A percentile compares a stretch with the other conserved stretches of the same genome.
Evolutionary conservation across 306 rosid genomes (phyloP).

Genomic region (Ormosia emarginata): DNA sequence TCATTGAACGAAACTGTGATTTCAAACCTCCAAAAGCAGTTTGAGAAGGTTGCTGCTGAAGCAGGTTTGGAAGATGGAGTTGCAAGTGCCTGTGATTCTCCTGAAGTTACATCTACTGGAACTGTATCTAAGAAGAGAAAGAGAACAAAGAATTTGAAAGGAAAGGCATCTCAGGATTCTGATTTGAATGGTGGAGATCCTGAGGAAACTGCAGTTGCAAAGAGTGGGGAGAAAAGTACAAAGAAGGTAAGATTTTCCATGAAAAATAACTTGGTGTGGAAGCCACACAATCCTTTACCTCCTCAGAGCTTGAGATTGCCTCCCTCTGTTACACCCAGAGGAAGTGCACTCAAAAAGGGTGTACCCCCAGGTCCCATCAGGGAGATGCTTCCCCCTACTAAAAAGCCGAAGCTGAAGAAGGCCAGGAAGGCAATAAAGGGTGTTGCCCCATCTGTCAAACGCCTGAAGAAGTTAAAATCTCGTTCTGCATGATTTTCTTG

Average conservation of each 20-base stretch:
- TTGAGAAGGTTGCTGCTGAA: conserved; percentile 85
- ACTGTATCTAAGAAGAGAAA: conserved; percentile 75
- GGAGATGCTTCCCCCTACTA: conserved; percentile 55
- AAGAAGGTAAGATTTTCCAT: conserved; percentile 90
- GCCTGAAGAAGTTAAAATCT: conserved; percentile 64
- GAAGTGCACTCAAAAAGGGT: conserved; percentile 99
- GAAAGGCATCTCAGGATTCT: conserved; percentile 27
- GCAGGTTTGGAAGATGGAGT: conserved; percentile 54
- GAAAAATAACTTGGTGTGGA: conserved; percentile 94
- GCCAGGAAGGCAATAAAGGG: conserved; percentile 56
- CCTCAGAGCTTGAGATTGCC: conserved; percentile 89
- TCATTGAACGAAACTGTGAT: conserved; percentile 53
- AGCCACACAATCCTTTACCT: conserved; percentile 89
- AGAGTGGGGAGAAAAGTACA: conserved; percentile 66
- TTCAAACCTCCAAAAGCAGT: conserved; percentile 81
- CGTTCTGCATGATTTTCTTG: conserved; percentile 28
- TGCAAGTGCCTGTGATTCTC: conserved; percentile 37
- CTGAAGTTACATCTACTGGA: conserved; percentile 21
- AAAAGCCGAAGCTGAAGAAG: conserved; percentile 64
- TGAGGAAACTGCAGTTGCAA: conserved; percentile 35
- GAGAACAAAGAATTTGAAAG: conserved; percentile 61
- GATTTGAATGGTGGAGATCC: conserved; percentile 36
- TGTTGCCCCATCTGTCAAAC: conserved; percentile 53
- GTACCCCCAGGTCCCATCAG: conserved; percentile 90
- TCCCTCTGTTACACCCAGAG: conserved; percentile 92